These are phyloP conservation scores for Wickerhamiella spandovensis DNA, from an alignment of 805 yeast species.

Conservation along the genomic window DNA sequence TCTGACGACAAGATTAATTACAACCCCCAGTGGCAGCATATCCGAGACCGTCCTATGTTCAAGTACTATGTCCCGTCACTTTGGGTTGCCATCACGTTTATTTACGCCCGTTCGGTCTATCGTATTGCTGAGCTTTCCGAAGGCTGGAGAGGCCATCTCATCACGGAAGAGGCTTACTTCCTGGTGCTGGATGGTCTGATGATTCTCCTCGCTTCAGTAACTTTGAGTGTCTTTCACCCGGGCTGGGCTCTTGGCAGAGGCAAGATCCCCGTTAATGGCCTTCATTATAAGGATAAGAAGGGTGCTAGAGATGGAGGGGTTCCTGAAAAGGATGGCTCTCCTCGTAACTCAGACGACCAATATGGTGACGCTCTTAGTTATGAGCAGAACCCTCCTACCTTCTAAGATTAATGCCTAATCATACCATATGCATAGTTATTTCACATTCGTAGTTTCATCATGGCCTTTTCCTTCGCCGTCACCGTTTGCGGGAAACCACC, in stretches of 20 bases:
- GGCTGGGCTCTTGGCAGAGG: conserved; percentile 38
- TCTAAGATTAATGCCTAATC: no score
- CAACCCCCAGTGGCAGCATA: conserved; percentile 10
- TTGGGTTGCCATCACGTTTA: conserved; percentile 32
- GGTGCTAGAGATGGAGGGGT: not conserved
- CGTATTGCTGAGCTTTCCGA: conserved; percentile 58
- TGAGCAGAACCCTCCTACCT: not conserved
- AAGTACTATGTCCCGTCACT: conserved; percentile 18
- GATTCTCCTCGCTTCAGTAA: conserved; percentile 37
- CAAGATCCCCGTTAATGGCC: conserved; percentile 17
- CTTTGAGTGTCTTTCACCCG: conserved; percentile 48
- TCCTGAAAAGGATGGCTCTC: not conserved
- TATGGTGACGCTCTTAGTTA: not conserved
- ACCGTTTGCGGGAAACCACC: no score
- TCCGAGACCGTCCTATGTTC: conserved; percentile 14
- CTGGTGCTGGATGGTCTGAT: conserved; percentile 49
- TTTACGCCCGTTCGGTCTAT: conserved; percentile 57
- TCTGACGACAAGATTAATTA: conserved; percentile 5
- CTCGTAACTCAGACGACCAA: not conserved
- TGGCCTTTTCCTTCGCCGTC: no score
- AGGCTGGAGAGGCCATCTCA: conserved; percentile 59
- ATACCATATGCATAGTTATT: no score
- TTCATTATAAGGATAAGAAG: conserved; percentile 10
- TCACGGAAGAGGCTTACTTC: conserved; percentile 45
- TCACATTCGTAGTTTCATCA: no score